phyloP scores from a whole-genome alignment of 2,329 filamentous ascomycete genomes.

The Raffaelea albimanens region DNA sequence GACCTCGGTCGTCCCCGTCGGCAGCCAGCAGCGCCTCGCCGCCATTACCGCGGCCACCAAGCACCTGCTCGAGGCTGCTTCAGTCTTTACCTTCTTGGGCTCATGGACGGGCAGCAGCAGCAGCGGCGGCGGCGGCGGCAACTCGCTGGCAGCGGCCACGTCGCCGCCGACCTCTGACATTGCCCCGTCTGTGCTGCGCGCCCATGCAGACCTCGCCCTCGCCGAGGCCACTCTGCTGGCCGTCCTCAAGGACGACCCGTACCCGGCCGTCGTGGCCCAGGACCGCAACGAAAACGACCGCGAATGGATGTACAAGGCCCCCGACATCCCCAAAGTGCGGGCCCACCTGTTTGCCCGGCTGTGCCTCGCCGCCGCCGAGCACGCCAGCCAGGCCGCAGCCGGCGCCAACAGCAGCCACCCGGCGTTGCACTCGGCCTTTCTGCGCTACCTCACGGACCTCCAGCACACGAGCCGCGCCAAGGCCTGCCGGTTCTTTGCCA shows the following conservation, averaged over 20 bases:
- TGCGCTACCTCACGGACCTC: constrained; percentile 69
- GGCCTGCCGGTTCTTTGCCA: constrained; percentile 81
- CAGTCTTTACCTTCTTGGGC: constrained; percentile 56
- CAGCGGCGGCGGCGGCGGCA: no score
- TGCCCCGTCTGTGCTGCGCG: constrained; percentile 40
- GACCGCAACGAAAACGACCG: constrained; percentile 72
- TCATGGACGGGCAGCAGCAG: not conserved
- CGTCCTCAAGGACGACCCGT: constrained; percentile 90
- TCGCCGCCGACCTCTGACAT: constrained; percentile 43
- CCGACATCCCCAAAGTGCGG: constrained; percentile 79
- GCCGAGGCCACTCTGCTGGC: constrained; percentile 86
- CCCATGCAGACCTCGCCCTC: constrained; percentile 57
- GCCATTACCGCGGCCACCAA: constrained; percentile 68
- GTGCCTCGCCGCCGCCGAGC: constrained; percentile 80
- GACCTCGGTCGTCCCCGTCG: constrained; percentile 49
- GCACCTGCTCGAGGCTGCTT: constrained; percentile 66
- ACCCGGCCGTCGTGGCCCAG: constrained; percentile 72
- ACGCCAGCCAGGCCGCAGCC: constrained; percentile 62
- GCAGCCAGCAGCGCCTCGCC: constrained; percentile 55
- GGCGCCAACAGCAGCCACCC: constrained; percentile 14
- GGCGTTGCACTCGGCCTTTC: constrained; percentile 44
- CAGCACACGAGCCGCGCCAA: constrained; percentile 68
- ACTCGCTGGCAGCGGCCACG: not conserved
- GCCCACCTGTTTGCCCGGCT: constrained; percentile 80
- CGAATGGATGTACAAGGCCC: constrained; percentile 94